Evolutionary conservation across 495 filamentous ascomycete species (phyloP), one percentile per base, ranked within the genome.

Genomic region (Talaromyces stipitatus): DNA sequence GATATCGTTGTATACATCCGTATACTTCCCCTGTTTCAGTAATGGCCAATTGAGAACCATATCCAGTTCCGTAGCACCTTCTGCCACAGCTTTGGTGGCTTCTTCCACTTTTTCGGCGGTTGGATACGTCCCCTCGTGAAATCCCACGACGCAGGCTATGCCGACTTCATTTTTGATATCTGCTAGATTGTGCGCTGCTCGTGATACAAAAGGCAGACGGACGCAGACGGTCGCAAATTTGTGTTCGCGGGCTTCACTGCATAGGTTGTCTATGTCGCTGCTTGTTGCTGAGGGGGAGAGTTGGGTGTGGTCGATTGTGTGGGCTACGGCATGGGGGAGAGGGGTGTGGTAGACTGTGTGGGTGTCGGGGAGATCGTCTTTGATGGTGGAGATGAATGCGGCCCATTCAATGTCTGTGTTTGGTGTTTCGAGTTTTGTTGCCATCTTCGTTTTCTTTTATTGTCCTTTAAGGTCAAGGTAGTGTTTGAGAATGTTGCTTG

Each of bases 291-390:
- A 77, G 29, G 76, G 66, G 38, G 78, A 77, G 30, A 89, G 61
- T 27, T 85, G 73, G 22, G 86, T 89, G 66, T 89, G 86, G 68
- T 89, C 86, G 62, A 89, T 83, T 43, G 70, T 70, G n/a, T 63
- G 66, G 30, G 67, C 60, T 22, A 75, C 56, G 11, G 50, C 30
- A n/a, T 64, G 55, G 29, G 61, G 66, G 28, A 60, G 58, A 24
- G 60, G 61, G 1, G 61, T 60, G 36, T 55, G 66, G 47, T 68
- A 68, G 46, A 64, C 60, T 36, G 63, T 62, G 58, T 45, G 61
- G 30, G 57, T 57, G 3, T 62, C 38, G 4, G 72, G 69, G 0
- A 71, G 61, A 2, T 59, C 50, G 7, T 64, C 54, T 45, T 66
- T 63, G 26, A 69, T 58, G 2, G 53, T 59, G 30, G 65, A 55